These are phyloP conservation scores for Diospyros kaki DNA, from an alignment of 148 eudicot genomes.

Conservation along the genomic window DNA sequence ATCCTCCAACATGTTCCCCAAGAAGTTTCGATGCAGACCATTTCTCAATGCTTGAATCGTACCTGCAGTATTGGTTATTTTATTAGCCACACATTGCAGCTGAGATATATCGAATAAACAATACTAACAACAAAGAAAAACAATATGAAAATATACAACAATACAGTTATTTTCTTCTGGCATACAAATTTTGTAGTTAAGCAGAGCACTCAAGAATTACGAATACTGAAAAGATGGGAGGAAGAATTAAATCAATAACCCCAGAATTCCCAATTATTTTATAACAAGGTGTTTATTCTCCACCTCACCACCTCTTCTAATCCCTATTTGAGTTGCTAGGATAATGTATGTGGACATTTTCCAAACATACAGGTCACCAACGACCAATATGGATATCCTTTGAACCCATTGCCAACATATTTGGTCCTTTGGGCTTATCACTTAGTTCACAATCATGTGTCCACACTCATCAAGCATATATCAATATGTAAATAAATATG, in stretches of 20 bases:
- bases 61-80: slow-evolving; percentile 39
- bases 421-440: neutral
- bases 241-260: neutral
- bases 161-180: too few species aligned
- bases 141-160: too few species aligned
- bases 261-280: too few species aligned
- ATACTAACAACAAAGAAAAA: neutral
- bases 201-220: too few species aligned
- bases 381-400: neutral
- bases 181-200: too few species aligned
- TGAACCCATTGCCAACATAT: neutral
- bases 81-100: neutral
- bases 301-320: too few species aligned
- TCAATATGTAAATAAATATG: neutral
- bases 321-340: too few species aligned
- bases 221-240: neutral
- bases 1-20: slow-evolving; percentile 99
- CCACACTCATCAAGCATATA: neutral
- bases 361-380: neutral
- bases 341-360: too few species aligned
- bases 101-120: neutral
- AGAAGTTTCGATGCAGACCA: slow-evolving; percentile 84
- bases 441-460: too few species aligned
- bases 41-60: slow-evolving; percentile 40
- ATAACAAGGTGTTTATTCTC: too few species aligned